These are phyloP conservation scores for Teunomyces lycoperdinae DNA, from an alignment of 805 yeast genomes.

Conservation along the genomic window DNA sequence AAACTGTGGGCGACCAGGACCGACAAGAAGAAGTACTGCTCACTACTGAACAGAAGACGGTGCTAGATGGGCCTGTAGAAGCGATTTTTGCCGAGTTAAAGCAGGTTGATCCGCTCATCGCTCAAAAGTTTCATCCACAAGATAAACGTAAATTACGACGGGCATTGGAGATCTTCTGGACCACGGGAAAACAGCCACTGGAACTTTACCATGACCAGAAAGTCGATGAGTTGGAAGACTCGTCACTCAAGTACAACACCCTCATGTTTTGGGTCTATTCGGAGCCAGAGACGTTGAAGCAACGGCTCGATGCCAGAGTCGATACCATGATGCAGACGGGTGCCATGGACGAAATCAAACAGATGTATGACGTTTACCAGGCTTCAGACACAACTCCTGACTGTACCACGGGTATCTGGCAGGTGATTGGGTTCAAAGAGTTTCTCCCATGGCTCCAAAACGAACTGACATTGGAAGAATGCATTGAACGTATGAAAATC, in stretches of 20 bases:
- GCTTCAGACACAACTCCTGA: constrained; percentile 38
- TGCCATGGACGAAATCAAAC: constrained; percentile 64
- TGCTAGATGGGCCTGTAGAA: constrained; percentile 58
- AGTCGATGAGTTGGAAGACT: constrained; percentile 36
- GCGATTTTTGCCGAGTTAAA: constrained; percentile 46
- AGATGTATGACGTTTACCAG: constrained; percentile 49
- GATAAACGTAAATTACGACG: constrained; percentile 76
- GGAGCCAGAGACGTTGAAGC: constrained; percentile 52
- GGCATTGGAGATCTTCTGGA: constrained; percentile 74
- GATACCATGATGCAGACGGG: constrained; percentile 78
- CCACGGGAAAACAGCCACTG: constrained; percentile 67
- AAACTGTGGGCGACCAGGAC: constrained; percentile 39
- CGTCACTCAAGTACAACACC: constrained; percentile 55
- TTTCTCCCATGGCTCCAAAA: constrained; percentile 66
- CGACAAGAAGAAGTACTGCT: constrained; percentile 24
- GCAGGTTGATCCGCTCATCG: constrained; percentile 65
- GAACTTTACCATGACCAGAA: constrained; percentile 65
- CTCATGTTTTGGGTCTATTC: constrained; percentile 83
- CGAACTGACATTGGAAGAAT: constrained; percentile 31
- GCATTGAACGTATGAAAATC: constrained; percentile 75
- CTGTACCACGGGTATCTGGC: constrained; percentile 80
- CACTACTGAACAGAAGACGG: constrained; percentile 25
- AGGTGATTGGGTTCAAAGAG: constrained; percentile 91
- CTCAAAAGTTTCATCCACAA: constrained; percentile 86
- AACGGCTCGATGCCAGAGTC: constrained; percentile 73